Base-by-base conservation (phyloP, 192 early-diverging fungal species). In the Umbelopsis sp. region DNA sequence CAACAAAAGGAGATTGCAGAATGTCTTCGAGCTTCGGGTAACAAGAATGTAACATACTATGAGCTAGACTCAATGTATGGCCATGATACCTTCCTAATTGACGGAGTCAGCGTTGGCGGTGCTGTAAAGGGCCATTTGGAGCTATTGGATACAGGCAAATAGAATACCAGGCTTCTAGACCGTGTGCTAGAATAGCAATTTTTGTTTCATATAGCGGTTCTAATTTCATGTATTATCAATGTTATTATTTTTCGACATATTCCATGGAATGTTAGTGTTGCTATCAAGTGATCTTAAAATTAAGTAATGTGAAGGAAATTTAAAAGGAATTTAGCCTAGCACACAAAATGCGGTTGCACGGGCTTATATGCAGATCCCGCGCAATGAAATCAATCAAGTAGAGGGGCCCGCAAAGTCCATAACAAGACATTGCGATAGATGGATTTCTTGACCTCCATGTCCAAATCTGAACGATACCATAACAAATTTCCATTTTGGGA, bases 1-100 rank as follows among this genome's bases (percentile, higher is more conserved):
- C 96, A 99, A 77, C 97, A 98, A 77, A 92, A 92, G 78, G 97
- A 99, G 77, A 95, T 99, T 72, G 96, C 96, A 3, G 89, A 94
- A 55, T 93, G 90, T 70, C 79, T 99, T 52, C 87, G 86, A 49
- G 78, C 77, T n/a, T 88, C 85, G 3, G 97, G 97, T 15, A 99
- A 99, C 83, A 84, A 86, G 46, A 78, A 84, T 22, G 96, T 99
- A 6, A 97, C 97, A 8, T 97, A 97, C 75, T 99, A 97, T 71
- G 97, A 98, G 82, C 86, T 98, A 5, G 97, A 97, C 78, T 91
- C 95, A 45, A 89, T 96, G 83, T 99, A 95, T 78, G 97, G 97
- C 9, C 97, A 99, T 74, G 97, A 99, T 70, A 97, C 97, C 4
- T 97, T 98, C 74, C 84, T 97, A 71, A 93, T 98, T 68, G 95